phyloP scores from a whole-genome alignment of 192 early-diverging fungal genomes.

The Umbelopsis sp. region DNA sequence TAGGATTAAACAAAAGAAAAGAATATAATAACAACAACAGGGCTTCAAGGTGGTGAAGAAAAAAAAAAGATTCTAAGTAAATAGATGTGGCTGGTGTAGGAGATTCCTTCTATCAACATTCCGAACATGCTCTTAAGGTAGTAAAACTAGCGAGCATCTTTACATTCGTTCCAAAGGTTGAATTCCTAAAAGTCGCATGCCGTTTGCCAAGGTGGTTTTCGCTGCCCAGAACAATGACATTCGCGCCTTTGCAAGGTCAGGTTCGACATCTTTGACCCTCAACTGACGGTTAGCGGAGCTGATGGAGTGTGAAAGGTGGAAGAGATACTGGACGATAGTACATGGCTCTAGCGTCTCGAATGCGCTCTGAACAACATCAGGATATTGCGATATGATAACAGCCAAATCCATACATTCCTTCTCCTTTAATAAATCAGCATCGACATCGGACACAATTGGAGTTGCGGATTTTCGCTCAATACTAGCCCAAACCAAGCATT shows the following conservation, averaged over 20 bases:
- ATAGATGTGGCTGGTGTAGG: not conserved
- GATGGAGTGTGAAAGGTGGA: conserved; percentile 74
- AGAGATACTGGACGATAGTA: conserved; percentile 75
- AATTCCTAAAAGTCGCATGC: conserved; percentile 73
- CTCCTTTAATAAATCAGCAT: conserved; percentile 72
- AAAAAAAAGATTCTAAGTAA: not conserved
- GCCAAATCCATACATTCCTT: conserved; percentile 68
- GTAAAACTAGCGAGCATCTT: not conserved
- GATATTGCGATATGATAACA: conserved; percentile 76
- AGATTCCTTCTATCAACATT: not conserved
- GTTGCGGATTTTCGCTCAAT: conserved; percentile 75
- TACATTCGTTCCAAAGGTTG: conserved; percentile 84
- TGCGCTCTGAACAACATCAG: conserved; percentile 68
- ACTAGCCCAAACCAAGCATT: conserved; percentile 18
- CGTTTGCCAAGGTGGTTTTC: conserved; percentile 80
- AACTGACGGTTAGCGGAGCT: conserved; percentile 66
- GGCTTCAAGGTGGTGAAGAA: not conserved
- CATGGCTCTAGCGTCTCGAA: conserved; percentile 74
- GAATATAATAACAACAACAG: not conserved
- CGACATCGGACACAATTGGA: conserved; percentile 42
- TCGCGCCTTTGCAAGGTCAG: conserved; percentile 74
- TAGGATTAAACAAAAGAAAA: too few relatives aligned
- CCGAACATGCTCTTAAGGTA: not conserved
- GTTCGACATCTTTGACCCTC: conserved; percentile 63
- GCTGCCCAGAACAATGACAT: conserved; percentile 77